These are phyloP conservation scores for Apostasia shenzhenica DNA, from an alignment of 106 monocot species.

Conservation along the genomic window DNA sequence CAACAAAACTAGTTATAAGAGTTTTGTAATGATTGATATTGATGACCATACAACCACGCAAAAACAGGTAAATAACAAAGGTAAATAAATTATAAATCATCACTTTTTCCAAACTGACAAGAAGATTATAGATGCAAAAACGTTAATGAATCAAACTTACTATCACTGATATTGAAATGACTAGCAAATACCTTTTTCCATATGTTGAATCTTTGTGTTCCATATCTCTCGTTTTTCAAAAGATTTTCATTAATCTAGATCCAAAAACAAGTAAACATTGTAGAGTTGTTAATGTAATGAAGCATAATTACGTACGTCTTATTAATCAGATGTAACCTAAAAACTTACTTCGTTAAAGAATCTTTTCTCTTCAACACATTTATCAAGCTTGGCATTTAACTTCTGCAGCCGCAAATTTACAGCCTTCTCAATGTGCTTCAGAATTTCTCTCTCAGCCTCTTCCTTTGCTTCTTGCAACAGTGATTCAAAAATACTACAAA, in stretches of 20 bases:
- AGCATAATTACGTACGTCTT: background rate
- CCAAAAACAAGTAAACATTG: background rate
- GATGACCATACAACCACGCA: too few species aligned
- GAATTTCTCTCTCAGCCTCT: slow-evolving; percentile 61
- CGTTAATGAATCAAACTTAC: too few species aligned
- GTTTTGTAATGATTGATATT: too few species aligned
- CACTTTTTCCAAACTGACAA: background rate
- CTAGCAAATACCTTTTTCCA: slow-evolving; percentile 42
- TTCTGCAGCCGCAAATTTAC: slow-evolving; percentile 54
- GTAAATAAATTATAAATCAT: background rate
- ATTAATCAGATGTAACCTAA: background rate
- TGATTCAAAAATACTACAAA: slow-evolving; percentile 74
- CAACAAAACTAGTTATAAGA: too few species aligned
- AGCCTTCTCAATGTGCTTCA: slow-evolving; percentile 61
- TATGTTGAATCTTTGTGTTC: slow-evolving; percentile 40
- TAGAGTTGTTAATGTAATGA: background rate
- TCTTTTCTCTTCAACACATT: slow-evolving; percentile 51
- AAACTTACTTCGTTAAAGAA: slow-evolving; percentile 76
- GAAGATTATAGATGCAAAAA: background rate
- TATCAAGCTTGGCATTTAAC: slow-evolving; percentile 57
- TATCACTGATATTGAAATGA: background rate
- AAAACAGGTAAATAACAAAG: too few species aligned
- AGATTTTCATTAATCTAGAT: slow-evolving; percentile 73
- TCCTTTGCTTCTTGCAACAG: slow-evolving; percentile 57
- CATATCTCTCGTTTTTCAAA: slow-evolving; percentile 61